Percentiles rank a stretch among this genome's conserved stretches.
Evolutionary conservation across 345 rosid genomes (phyloP).

Genomic region (Boechera retrofracta): DNA sequence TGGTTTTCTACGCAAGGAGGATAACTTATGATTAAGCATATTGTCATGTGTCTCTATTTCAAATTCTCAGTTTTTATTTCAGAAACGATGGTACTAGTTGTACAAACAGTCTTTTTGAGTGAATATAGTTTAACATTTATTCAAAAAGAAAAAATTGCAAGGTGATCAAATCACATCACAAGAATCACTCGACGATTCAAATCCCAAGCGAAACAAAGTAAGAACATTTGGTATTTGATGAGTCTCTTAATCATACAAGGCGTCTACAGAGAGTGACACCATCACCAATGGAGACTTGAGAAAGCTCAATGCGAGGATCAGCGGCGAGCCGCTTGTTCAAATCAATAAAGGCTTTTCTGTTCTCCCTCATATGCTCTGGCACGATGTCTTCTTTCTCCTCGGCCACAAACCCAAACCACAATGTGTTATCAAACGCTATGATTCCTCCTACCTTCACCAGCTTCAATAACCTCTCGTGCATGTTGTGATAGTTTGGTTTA

Average conservation of each 20-base stretch:
- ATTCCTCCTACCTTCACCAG: constrained; percentile 55
- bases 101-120: too few species aligned
- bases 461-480: constrained; percentile 46
- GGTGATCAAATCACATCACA: background rate
- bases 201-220: background rate
- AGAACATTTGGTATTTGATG: background rate
- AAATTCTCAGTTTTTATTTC: too few species aligned
- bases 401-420: constrained; percentile 53
- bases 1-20: too few species aligned
- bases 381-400: constrained; percentile 35
- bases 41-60: too few species aligned
- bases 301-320: constrained; percentile 62
- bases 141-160: background rate
- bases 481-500: constrained; percentile 49
- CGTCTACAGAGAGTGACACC: constrained; percentile 71
- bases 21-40: too few species aligned
- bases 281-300: constrained; percentile 66
- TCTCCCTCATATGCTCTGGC: constrained; percentile 37
- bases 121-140: too few species aligned
- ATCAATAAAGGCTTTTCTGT: constrained; percentile 43
- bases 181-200: background rate
- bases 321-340: constrained; percentile 56
- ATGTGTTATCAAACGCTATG: constrained; percentile 53
- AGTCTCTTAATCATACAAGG: constrained; percentile 31
- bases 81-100: too few species aligned